Conservation (phyloP, 306 rosid genomes). For the Gleditsia sinensis region DNA sequence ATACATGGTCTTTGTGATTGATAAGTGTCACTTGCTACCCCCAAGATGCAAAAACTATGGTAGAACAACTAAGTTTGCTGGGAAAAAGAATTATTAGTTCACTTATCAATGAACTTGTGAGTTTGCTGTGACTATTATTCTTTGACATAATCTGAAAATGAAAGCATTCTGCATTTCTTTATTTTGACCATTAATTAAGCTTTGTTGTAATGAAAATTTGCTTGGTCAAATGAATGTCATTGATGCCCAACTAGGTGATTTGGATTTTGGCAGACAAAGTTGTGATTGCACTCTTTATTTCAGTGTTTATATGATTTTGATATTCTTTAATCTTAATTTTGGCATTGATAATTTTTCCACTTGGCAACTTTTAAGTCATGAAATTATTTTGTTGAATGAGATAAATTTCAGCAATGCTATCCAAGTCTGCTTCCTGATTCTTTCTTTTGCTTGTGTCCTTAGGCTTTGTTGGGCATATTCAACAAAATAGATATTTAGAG, state of each 20-base stretch:
- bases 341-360: slow-evolving; percentile 6
- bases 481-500: slow-evolving; percentile 6
- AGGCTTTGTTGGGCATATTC: slow-evolving; percentile 13
- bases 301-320: not conserved
- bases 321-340: slow-evolving; percentile 32
- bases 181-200: too few relatives aligned
- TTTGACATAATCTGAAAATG: slow-evolving; percentile 24
- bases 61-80: slow-evolving; percentile 92
- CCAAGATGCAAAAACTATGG: slow-evolving; percentile 98
- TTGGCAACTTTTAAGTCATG: not conserved
- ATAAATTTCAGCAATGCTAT: slow-evolving; percentile 18
- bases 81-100: slow-evolving; percentile 88
- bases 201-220: not conserved
- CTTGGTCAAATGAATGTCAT: slow-evolving; percentile 23
- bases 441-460: slow-evolving; percentile 22
- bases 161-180: slow-evolving; percentile 23
- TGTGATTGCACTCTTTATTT: slow-evolving; percentile 63
- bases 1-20: slow-evolving; percentile 76
- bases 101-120: slow-evolving; percentile 96
- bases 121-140: slow-evolving; percentile 45
- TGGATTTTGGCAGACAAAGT: slow-evolving; percentile 61
- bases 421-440: slow-evolving; percentile 22
- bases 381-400: slow-evolving; percentile 14
- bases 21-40: slow-evolving; percentile 91
- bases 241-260: slow-evolving; percentile 59